These are phyloP conservation scores for Lyophyllum decastes DNA, from an alignment of 768 basidiomycete genomes.

Conservation along the genomic window DNA sequence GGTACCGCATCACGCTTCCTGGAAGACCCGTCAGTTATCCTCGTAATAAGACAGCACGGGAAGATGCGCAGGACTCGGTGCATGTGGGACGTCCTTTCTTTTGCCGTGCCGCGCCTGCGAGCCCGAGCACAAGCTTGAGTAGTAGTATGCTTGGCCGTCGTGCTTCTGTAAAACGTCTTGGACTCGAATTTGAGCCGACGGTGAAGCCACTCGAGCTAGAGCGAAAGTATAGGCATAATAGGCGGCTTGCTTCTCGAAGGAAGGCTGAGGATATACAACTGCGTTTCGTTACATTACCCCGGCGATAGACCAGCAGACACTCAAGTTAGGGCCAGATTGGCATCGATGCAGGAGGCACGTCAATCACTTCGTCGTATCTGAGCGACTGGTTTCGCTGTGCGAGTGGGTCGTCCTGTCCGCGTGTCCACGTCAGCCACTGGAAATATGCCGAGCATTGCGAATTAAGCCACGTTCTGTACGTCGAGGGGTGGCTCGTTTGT, in stretches of 20 bases:
- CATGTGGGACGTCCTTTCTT: not conserved
- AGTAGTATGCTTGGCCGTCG: not conserved
- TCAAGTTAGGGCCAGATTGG: not conserved
- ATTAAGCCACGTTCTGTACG: not conserved
- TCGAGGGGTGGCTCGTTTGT: not conserved
- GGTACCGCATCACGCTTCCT: not conserved
- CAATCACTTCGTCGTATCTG: not conserved
- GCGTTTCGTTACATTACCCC: not conserved
- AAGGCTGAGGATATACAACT: not conserved
- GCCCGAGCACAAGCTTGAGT: not conserved
- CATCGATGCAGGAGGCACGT: not conserved
- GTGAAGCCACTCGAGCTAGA: not conserved
- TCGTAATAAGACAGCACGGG: not conserved
- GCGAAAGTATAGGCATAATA: not conserved
- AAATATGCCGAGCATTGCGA: not conserved
- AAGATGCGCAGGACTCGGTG: not conserved
- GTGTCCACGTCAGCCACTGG: not conserved
- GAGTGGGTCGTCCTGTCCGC: not conserved
- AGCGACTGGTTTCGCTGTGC: not conserved
- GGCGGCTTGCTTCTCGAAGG: not conserved
- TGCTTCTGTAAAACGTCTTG: not conserved
- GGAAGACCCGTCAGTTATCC: not conserved
- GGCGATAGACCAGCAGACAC: not conserved
- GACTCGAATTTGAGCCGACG: conserved; percentile 5
- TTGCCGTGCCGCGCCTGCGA: not conserved